A percentile compares a stretch with the other conserved stretches of the same genome.
These are phyloP conservation scores for Globisporangium yorkense DNA, from an alignment of 352 stramenopile species.

Conservation along the genomic window DNA sequence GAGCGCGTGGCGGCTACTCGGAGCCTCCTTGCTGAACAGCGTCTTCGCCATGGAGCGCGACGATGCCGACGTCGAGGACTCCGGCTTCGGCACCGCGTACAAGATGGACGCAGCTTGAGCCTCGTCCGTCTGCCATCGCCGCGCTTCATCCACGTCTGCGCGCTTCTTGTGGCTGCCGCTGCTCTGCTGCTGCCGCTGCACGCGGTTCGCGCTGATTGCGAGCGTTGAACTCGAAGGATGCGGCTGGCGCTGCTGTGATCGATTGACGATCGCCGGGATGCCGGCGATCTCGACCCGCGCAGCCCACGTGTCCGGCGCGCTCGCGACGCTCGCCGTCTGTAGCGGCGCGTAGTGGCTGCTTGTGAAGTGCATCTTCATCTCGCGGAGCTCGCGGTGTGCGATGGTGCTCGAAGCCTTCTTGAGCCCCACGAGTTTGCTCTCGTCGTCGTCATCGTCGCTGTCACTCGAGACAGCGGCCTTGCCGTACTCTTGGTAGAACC, in stretches of 20 bases:
- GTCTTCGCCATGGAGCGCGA: not conserved
- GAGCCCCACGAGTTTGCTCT: constrained; percentile 25
- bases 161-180: constrained; percentile 1
- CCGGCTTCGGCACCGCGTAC: constrained; percentile 3
- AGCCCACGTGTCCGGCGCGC: constrained; percentile 25
- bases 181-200: not conserved
- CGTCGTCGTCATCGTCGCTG: constrained; percentile 36
- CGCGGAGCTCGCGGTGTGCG: constrained; percentile 34
- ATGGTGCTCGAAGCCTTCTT: constrained; percentile 57
- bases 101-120: constrained; percentile 6
- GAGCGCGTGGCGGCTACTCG: not conserved
- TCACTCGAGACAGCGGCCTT: constrained; percentile 17
- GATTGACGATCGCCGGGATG: constrained; percentile 17
- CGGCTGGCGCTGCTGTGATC: not conserved
- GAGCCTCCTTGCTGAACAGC: not conserved
- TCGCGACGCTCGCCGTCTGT: constrained; percentile 7
- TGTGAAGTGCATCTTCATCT: constrained; percentile 35
- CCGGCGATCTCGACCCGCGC: constrained; percentile 60
- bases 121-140: not conserved
- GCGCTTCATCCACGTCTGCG: too few species aligned
- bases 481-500: constrained; percentile 33
- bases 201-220: not conserved
- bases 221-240: constrained; percentile 5
- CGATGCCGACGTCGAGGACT: not conserved
- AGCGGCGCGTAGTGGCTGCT: constrained; percentile 35